Conservation (phyloP, 176 grass and related monocot genomes). For the Dendrocalamus sinicus region DNA sequence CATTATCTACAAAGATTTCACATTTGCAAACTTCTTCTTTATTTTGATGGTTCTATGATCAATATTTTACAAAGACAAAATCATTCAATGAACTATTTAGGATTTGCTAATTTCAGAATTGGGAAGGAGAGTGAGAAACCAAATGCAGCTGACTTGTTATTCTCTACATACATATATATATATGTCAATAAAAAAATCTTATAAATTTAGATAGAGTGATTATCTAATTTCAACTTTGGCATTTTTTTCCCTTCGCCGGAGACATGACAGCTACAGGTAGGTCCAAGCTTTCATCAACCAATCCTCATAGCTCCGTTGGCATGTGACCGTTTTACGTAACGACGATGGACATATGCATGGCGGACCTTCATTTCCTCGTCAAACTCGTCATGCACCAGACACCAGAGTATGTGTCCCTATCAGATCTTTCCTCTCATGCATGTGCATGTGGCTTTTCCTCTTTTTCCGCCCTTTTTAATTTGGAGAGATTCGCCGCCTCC, state of each 20-base stretch:
- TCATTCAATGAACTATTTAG: no score
- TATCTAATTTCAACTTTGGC: not conserved
- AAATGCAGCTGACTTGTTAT: no score
- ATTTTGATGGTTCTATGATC: no score
- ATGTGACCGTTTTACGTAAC: not conserved
- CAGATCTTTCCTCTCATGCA: not conserved
- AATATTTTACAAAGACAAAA: no score
- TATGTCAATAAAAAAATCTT: no score
- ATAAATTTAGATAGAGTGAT: no score
- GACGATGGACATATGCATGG: not conserved
- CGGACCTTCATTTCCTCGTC: not conserved
- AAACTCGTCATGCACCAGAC: not conserved
- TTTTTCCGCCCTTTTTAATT: not conserved
- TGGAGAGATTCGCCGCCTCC: not conserved
- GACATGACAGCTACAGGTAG: not conserved
- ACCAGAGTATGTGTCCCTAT: not conserved
- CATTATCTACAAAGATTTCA: no score
- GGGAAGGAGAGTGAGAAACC: no score
- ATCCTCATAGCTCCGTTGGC: not conserved
- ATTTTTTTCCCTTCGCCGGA: not conserved
- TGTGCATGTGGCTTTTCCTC: not conserved
- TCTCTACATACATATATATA: no score
- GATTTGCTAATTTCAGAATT: no score
- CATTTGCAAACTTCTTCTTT: no score
- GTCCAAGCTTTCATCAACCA: not conserved